Conservation (phyloP, 768 basidiomycete genomes). For the Pisolithus tinctorius region DNA sequence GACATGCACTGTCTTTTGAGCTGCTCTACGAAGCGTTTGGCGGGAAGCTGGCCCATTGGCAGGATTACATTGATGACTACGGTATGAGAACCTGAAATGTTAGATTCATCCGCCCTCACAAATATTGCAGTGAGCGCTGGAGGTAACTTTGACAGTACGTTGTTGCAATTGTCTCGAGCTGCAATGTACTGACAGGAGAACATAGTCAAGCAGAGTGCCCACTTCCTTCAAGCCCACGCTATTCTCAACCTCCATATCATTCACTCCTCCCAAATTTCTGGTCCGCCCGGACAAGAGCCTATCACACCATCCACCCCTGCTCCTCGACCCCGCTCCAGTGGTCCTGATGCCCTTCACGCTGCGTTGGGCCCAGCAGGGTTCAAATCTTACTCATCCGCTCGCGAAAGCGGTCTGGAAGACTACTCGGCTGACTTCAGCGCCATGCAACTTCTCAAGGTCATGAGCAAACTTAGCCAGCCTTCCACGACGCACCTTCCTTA, state of each 20-base stretch:
- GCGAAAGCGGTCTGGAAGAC: constrained; percentile 31
- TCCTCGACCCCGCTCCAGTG: constrained; percentile 28
- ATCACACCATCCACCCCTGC: constrained; percentile 27
- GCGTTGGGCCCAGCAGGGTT: constrained; percentile 56
- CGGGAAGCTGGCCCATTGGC: constrained; percentile 79
- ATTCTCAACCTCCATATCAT: constrained; percentile 84
- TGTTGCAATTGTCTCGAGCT: neutral
- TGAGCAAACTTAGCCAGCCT: constrained; percentile 66
- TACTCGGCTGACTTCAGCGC: constrained; percentile 67
- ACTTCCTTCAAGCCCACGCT: constrained; percentile 81
- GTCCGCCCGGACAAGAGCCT: constrained; percentile 26
- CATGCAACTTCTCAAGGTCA: constrained; percentile 73
- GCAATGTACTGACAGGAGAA: constrained; percentile 4
- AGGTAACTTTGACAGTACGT: constrained; percentile 65
- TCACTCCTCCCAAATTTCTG: constrained; percentile 62
- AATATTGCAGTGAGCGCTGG: constrained; percentile 55
- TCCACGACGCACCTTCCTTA: constrained; percentile 64
- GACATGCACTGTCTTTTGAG: constrained; percentile 57
- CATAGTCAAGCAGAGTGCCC: constrained; percentile 70
- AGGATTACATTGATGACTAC: constrained; percentile 73
- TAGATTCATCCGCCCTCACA: neutral
- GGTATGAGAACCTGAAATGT: constrained; percentile 28
- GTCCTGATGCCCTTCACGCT: constrained; percentile 49
- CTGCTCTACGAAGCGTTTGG: constrained; percentile 73
- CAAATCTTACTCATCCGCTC: constrained; percentile 36